A percentile compares a stretch with the other conserved stretches of the same genome.
Conservation (phyloP, 768 basidiomycete species). For the Kwoniella newhampshirensis region DNA sequence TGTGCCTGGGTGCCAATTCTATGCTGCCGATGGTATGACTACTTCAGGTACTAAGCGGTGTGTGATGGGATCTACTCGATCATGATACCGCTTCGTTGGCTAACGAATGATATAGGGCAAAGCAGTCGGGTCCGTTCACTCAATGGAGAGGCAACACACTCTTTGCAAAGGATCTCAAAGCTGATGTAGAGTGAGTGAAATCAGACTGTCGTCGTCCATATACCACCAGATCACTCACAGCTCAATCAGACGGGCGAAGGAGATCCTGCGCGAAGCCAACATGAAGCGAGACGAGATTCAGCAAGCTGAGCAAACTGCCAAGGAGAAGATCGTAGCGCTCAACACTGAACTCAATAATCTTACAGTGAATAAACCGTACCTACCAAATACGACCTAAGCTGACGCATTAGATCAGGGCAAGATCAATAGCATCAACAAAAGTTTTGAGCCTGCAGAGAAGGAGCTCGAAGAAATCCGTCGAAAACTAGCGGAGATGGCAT, state of each 20-base stretch:
- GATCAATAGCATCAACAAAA: constrained; percentile 7
- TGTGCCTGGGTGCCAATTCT: constrained; percentile 4
- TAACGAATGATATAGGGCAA: constrained; percentile 6
- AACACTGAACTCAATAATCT: constrained; percentile 11
- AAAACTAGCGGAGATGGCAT: constrained; percentile 12
- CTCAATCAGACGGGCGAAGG: not conserved
- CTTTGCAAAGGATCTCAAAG: constrained; percentile 15
- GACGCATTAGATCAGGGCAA: not conserved
- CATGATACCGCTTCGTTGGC: not conserved
- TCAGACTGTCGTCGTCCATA: too few relatives aligned
- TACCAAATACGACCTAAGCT: not conserved
- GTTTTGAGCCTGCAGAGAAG: not conserved
- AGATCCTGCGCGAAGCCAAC: not conserved
- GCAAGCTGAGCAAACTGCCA: constrained; percentile 5
- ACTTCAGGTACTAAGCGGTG: constrained; percentile 7
- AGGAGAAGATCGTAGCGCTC: constrained; percentile 5
- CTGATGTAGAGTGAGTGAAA: constrained; percentile 19
- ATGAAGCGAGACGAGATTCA: constrained; percentile 11
- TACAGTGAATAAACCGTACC: constrained; percentile 52
- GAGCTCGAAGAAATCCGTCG: constrained; percentile 9
- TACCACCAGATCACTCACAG: too few relatives aligned
- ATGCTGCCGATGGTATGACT: constrained; percentile 26
- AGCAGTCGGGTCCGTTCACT: constrained; percentile 16
- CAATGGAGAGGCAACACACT: constrained; percentile 21
- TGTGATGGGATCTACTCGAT: not conserved